Evolutionary conservation across 148 eudicot genomes (phyloP).

Genomic region (Linanthus parryae): DNA sequence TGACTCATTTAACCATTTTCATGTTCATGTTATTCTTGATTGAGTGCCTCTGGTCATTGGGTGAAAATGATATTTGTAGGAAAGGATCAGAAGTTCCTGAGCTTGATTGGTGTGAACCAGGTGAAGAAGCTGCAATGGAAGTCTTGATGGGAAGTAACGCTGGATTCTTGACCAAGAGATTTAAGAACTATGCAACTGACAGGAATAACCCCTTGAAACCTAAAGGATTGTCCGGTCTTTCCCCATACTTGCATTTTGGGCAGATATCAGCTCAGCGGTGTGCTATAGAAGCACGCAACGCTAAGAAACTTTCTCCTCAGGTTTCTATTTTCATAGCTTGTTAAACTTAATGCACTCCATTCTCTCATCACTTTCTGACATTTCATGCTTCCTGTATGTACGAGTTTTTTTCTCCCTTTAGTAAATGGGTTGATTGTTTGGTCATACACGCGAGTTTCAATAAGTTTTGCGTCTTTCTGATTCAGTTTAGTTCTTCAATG

Average conservation of each 20-base stretch:
- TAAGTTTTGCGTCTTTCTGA: not conserved
- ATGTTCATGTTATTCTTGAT: not conserved
- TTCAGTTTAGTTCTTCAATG: not conserved
- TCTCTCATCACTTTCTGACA: not conserved
- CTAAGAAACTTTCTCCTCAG: conserved; percentile 62
- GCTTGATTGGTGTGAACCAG: conserved; percentile 91
- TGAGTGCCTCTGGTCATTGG: not conserved
- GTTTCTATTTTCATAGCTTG: conserved; percentile 29
- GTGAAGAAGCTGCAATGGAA: conserved; percentile 77
- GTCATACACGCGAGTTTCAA: too few relatives aligned
- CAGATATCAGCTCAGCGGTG: conserved; percentile 96
- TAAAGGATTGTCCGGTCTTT: conserved; percentile 83
- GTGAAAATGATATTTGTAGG: conserved; percentile 33
- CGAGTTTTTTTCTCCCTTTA: too few relatives aligned
- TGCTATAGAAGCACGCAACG: conserved; percentile 84
- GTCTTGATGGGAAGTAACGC: conserved; percentile 58
- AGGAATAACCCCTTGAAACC: conserved; percentile 80
- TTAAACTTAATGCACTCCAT: not conserved
- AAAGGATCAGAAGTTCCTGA: conserved; percentile 92
- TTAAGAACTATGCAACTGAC: conserved; percentile 66
- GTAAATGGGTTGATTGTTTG: too few relatives aligned
- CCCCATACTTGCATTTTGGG: conserved; percentile 95
- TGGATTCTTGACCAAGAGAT: conserved; percentile 75
- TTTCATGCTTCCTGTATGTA: not conserved
- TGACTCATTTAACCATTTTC: not conserved